Evolutionary conservation across 2,329 filamentous ascomycete genomes (phyloP), one percentile per base, ranked within the genome.

Genomic region (Curvularia verruculosa): DNA sequence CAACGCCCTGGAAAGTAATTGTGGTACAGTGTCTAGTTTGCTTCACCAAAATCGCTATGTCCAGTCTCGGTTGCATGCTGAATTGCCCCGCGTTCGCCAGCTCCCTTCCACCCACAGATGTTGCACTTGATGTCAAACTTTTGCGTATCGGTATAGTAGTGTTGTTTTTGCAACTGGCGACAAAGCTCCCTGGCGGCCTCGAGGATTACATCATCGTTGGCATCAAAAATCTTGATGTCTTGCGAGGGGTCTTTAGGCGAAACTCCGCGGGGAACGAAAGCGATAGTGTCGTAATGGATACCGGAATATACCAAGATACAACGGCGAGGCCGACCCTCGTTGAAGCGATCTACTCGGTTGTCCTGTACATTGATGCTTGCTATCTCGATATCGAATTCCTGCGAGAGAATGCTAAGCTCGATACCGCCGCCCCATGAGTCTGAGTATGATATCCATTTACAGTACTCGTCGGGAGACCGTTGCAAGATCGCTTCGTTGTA

Each of bases 391-490:
- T 89, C 86, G 73, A 96, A 96, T 53, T 95, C 87, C 61, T 92
- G 86, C 37, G 90, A 91, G 15, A 98, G 79, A 56, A 96, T 94
- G 54, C 87, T 87, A 19, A 98, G 83, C 76, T 98, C 94, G 63
- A 97, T 96, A 5, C 88, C 91, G 5, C 94, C 94, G 50, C 94
- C 94, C 94, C 94, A 98, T 0, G 88, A 87, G 66, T 94, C 87
- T 21, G 89, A 87, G 21, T 87, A 86, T 62, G 89, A 87, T 63
- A 98, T 96, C 82, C 89, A 92, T 23, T 83, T 81, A 69, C 91
- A 95, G 75, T 98, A 98, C 29, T 88, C 85, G 52, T 87, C 83
- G 0, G 89, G 89, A 1, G 76, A 69, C 55, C 85, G 81, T 58
- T 94, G 92, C 1, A 98, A 82, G 31, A 96, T 86, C 0, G 86